Evolutionary conservation across 2,329 filamentous ascomycete genomes (phyloP).

Genomic region (Aciculosporium take): DNA sequence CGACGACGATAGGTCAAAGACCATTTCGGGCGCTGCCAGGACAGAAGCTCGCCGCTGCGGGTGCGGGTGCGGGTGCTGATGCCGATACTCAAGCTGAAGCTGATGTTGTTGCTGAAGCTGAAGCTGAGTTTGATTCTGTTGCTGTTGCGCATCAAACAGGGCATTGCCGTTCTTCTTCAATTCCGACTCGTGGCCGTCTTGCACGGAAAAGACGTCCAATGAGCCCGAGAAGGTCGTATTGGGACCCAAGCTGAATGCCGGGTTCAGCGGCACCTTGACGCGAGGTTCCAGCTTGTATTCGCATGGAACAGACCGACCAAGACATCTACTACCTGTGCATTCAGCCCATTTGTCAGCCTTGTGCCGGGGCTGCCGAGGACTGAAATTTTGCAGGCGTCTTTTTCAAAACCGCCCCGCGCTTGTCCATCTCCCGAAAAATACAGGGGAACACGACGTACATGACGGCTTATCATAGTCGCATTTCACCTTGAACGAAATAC

Average conservation of each 20-base stretch:
- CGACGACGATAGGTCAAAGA: conserved; percentile 1
- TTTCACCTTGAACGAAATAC: conserved; percentile 8
- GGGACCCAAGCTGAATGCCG: conserved; percentile 6
- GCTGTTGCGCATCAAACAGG: neutral
- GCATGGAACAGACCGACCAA: conserved; percentile 5
- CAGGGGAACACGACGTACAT: conserved; percentile 1
- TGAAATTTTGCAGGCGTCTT: no score
- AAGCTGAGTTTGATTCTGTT: neutral
- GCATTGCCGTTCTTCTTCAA: neutral
- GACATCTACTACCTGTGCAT: conserved; percentile 5
- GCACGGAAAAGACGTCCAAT: conserved; percentile 6
- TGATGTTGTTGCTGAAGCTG: neutral
- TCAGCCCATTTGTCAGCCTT: neutral
- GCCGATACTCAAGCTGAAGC: neutral
- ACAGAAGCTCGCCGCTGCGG: neutral
- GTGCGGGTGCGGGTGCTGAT: neutral
- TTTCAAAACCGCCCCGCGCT: no score
- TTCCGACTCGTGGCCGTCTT: neutral
- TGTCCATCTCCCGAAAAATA: no score
- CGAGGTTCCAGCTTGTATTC: conserved; percentile 7
- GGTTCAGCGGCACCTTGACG: conserved; percentile 7
- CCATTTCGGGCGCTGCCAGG: conserved; percentile 2
- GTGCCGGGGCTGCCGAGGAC: no score
- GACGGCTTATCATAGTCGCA: conserved; percentile 7
- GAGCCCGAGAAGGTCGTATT: conserved; percentile 4